Base-by-base conservation (phyloP, 2,329 filamentous ascomycete species). In the Aspergillus sp. region DNA sequence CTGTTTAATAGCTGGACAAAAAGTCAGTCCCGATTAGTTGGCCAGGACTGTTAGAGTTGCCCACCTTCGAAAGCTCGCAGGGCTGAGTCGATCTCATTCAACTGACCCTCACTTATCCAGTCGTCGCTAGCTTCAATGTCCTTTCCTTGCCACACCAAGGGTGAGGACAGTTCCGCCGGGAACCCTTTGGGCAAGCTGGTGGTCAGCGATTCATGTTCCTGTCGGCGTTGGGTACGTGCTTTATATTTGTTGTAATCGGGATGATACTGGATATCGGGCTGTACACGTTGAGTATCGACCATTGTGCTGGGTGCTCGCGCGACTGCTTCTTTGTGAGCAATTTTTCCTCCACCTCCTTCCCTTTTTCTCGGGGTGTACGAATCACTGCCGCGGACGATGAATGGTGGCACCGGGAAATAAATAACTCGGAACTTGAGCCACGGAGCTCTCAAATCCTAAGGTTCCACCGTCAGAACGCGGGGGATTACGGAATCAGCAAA, bases 1-100 rank as follows among this genome's bases (percentile, higher is more conserved):
- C 29, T 60, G 52, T 3, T 58, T 49, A 12, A 71, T 9, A 76
- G 79, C 57, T 59, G n/a, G 5, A 1, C 14, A 7, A 7, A 42
- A 0, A 5, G 36, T 42, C 5, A 42, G 36, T 42, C 36, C 6
- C 4, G 16, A n/a, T n/a, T n/a, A 29, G 26, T 29, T 29, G 6
- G 26, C 6, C 26, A 29, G 26, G 7, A 9, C 26, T 9, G 26
- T 29, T 29, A 16, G 14, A n/a, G 14, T 42, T 14, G 5, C 6
- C 16, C 14, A 42, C 36, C 36, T 42, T 42, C 2, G 14, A 42
- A 42, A n/a, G 36, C 16, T 14, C 14, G 6, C 14, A 42, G 16
- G 36, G 36, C 36, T 3, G 36, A 12, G 16, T 42, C 36, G 6
- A 42, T 6, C 14, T 42, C 36, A 6, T 42, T 14, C 14, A 42